Evolutionary conservation across 495 filamentous ascomycete species (phyloP).

Genomic region (Haplographium delicatum): DNA sequence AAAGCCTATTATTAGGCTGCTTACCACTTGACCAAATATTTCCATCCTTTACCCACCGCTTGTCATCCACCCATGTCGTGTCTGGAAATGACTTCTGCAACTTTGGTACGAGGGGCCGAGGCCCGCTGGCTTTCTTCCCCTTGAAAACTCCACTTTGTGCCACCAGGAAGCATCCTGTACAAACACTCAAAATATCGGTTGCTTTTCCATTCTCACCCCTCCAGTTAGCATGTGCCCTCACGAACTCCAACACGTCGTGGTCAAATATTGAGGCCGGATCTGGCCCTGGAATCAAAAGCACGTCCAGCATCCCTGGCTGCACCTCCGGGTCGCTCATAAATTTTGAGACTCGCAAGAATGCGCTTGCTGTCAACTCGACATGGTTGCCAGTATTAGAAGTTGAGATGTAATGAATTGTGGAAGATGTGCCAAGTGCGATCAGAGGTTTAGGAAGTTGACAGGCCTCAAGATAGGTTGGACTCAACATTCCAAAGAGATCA

Average conservation of each 20-base stretch:
- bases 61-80: conserved; percentile 39
- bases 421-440: conserved; percentile 9
- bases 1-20: too few species aligned
- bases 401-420: conserved; percentile 22
- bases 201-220: conserved; percentile 18
- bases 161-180: conserved; percentile 45
- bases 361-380: conserved; percentile 17
- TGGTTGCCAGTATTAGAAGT: conserved; percentile 8
- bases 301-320: conserved; percentile 42
- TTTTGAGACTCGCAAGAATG: conserved; percentile 4
- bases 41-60: conserved; percentile 50
- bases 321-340: conserved; percentile 17
- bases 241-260: conserved; percentile 37
- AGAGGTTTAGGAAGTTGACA: conserved; percentile 17
- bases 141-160: conserved; percentile 46
- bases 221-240: conserved; percentile 35
- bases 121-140: conserved; percentile 45
- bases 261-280: conserved; percentile 34
- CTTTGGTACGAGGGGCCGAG: conserved; percentile 40
- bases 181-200: conserved; percentile 48
- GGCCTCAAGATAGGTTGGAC: conserved; percentile 15
- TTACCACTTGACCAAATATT: conserved; percentile 57
- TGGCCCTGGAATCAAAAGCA: conserved; percentile 48
- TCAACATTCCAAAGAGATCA: conserved; percentile 22
- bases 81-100: conserved; percentile 41